Conservation (phyloP, 192 early-diverging fungal species). For the Podila clonocystis region DNA sequence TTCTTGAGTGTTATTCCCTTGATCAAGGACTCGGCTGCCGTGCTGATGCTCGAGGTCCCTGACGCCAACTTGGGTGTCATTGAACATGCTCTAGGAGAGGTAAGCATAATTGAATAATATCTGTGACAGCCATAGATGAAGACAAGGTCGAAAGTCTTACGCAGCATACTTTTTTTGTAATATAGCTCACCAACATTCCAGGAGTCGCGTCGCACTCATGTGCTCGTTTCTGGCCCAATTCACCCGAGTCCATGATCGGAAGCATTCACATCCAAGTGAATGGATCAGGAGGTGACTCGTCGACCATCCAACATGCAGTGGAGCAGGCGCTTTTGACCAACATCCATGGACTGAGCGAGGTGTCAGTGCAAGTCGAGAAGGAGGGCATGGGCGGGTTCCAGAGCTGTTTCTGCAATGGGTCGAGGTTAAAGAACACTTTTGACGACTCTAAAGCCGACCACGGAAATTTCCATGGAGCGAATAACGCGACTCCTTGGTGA, state of each 20-base stretch:
- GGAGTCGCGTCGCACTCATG: constrained; percentile 53
- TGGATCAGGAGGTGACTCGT: constrained; percentile 27
- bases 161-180: not conserved
- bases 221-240: constrained; percentile 69
- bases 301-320: constrained; percentile 51
- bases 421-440: constrained; percentile 23
- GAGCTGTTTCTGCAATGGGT: constrained; percentile 53
- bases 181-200: constrained; percentile 33
- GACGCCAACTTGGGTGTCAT: constrained; percentile 52
- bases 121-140: not conserved
- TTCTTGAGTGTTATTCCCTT: constrained; percentile 88
- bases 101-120: constrained; percentile 10
- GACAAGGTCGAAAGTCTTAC: not conserved
- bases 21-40: constrained; percentile 72
- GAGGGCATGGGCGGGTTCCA: constrained; percentile 41
- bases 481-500: too few relatives aligned
- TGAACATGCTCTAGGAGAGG: constrained; percentile 58
- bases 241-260: constrained; percentile 60
- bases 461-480: not conserved
- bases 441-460: not conserved
- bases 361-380: constrained; percentile 62
- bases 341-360: constrained; percentile 60
- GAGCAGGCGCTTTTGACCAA: constrained; percentile 55
- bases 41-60: constrained; percentile 61
- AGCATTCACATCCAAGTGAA: constrained; percentile 60